phyloP scores from a whole-genome alignment of 2,329 filamentous ascomycete species.

The Trichoderma koningiopsis region DNA sequence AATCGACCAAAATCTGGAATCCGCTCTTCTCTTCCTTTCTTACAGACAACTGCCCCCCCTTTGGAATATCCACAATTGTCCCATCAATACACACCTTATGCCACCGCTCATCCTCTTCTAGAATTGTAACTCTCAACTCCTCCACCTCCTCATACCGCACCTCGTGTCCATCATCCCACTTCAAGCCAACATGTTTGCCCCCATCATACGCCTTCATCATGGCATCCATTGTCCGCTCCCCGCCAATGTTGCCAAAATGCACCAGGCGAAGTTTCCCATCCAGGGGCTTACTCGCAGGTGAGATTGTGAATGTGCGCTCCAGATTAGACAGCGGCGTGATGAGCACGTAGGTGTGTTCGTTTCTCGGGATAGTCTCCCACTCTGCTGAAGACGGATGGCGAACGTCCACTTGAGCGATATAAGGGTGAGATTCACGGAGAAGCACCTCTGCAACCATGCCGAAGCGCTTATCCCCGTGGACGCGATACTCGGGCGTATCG shows the following conservation, averaged over 20 bases:
- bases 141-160: constrained; percentile 75
- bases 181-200: constrained; percentile 57
- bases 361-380: constrained; percentile 38
- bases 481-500: constrained; percentile 79
- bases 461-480: constrained; percentile 76
- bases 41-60: constrained; percentile 72
- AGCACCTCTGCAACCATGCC: constrained; percentile 80
- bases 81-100: constrained; percentile 90
- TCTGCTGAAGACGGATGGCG: constrained; percentile 25
- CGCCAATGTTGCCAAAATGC: constrained; percentile 69
- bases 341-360: constrained; percentile 74
- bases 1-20: constrained; percentile 50
- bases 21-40: constrained; percentile 47
- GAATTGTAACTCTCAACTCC: constrained; percentile 65
- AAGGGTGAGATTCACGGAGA: constrained; percentile 58
- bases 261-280: constrained; percentile 73
- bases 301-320: constrained; percentile 80
- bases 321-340: constrained; percentile 77
- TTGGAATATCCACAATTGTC: constrained; percentile 74
- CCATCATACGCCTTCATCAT: constrained; percentile 67
- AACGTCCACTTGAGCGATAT: constrained; percentile 48
- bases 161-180: constrained; percentile 56
- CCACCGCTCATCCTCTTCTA: constrained; percentile 73
- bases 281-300: constrained; percentile 69
- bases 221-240: constrained; percentile 71